Percentiles rank a stretch among this genome's conserved stretches.
phyloP scores from a whole-genome alignment of 2,329 filamentous ascomycete genomes.

The Aspergillus intermedius region DNA sequence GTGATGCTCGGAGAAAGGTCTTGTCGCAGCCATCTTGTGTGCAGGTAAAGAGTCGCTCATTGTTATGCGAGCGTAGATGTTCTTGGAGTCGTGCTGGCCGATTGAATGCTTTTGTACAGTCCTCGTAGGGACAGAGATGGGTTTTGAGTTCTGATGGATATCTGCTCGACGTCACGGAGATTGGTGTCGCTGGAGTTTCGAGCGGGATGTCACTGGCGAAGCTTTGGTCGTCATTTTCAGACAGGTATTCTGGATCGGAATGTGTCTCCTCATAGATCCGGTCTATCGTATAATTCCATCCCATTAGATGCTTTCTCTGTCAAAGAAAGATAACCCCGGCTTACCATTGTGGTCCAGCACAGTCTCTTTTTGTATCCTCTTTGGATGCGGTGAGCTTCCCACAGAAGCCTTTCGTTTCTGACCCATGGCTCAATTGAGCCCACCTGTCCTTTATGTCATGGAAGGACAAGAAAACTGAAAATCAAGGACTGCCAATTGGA shows the following conservation, averaged over 20 bases:
- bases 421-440: slow-evolving; percentile 22
- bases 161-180: slow-evolving; percentile 43
- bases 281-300: slow-evolving; percentile 23
- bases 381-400: slow-evolving; percentile 21
- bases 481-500: not conserved
- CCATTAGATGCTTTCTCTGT: slow-evolving; percentile 1
- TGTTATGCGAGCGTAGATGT: slow-evolving; percentile 78
- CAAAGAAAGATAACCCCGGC: slow-evolving; percentile 2
- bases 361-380: slow-evolving; percentile 25
- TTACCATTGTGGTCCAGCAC: slow-evolving; percentile 25
- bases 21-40: slow-evolving; percentile 66
- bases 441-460: slow-evolving; percentile 1
- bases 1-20: slow-evolving; percentile 77
- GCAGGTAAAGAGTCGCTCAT: slow-evolving; percentile 74
- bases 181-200: slow-evolving; percentile 47
- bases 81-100: slow-evolving; percentile 72
- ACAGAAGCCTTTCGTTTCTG: slow-evolving; percentile 29
- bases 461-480: slow-evolving; percentile 2
- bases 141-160: slow-evolving; percentile 68
- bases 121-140: slow-evolving; percentile 65
- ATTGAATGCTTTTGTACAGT: slow-evolving; percentile 79
- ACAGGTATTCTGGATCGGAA: slow-evolving; percentile 29
- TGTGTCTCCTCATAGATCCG: slow-evolving; percentile 26
- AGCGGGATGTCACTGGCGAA: slow-evolving; percentile 25
- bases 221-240: slow-evolving; percentile 21